Conservation (phyloP, 2,329 filamentous ascomycete species). For the Stagonosporopsis cucurbitacearum region DNA sequence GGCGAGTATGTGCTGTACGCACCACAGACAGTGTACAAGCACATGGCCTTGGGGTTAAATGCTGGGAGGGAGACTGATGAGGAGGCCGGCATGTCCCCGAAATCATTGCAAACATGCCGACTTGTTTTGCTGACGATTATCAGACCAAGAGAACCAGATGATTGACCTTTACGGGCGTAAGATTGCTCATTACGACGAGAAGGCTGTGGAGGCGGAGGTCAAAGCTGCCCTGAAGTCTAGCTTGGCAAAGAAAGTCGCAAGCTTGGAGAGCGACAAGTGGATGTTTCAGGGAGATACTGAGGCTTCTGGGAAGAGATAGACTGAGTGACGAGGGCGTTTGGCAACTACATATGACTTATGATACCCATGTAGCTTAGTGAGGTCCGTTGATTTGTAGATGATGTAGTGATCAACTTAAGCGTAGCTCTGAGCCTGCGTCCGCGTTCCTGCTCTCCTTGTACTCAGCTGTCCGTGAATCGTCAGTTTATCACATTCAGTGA, state of each 20-base stretch:
- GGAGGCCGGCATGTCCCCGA: conserved; percentile 34
- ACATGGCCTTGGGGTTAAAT: conserved; percentile 28
- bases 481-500: too few relatives aligned
- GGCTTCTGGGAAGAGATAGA: conserved; percentile 18
- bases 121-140: background rate
- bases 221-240: conserved; percentile 64
- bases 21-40: conserved; percentile 32
- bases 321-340: background rate
- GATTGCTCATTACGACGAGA: conserved; percentile 39
- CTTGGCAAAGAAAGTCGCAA: conserved; percentile 73
- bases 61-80: conserved; percentile 34
- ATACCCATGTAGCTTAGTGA: conserved; percentile 13
- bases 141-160: conserved; percentile 44
- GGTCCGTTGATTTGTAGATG: background rate
- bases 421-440: too few relatives aligned
- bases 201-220: conserved; percentile 48
- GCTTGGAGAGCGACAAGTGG: conserved; percentile 84
- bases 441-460: background rate
- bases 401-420: background rate
- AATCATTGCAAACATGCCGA: background rate
- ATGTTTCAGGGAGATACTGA: conserved; percentile 76
- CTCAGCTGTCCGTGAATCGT: too few relatives aligned
- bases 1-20: conserved; percentile 55
- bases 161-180: conserved; percentile 43
- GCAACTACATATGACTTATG: background rate